A percentile compares a stretch with the other conserved stretches of the same genome.
Conservation (phyloP, 2,329 filamentous ascomycete genomes). For the Fusarium penzigii region DNA sequence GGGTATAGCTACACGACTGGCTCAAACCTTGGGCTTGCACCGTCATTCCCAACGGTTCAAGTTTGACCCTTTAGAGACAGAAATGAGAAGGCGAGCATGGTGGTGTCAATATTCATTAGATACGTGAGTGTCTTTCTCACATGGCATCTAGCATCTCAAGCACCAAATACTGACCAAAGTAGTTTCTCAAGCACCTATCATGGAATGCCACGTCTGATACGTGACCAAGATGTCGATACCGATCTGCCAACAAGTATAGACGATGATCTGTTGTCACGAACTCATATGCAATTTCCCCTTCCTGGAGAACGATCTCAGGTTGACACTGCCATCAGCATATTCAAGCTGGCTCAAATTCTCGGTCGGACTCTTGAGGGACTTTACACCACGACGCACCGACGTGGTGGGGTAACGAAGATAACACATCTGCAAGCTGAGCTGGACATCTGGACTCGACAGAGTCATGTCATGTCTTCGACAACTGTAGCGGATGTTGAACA, state of each 20-base stretch:
- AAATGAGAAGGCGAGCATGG: conserved; percentile 26
- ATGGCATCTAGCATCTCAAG: neutral
- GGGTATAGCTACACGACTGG: conserved; percentile 25
- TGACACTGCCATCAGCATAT: conserved; percentile 23
- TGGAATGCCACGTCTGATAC: conserved; percentile 29
- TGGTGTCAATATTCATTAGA: conserved; percentile 31
- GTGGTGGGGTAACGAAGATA: conserved; percentile 27
- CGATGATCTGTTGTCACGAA: conserved; percentile 24
- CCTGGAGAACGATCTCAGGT: conserved; percentile 28
- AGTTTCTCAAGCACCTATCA: conserved; percentile 29
- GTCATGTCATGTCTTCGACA: too few species aligned
- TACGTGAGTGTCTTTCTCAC: conserved; percentile 9
- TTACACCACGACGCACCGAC: conserved; percentile 27
- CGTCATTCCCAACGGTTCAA: conserved; percentile 29
- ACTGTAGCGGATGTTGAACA: too few species aligned
- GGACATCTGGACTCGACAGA: too few species aligned
- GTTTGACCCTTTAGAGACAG: conserved; percentile 28
- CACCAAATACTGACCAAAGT: neutral
- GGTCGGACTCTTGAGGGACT: conserved; percentile 24
- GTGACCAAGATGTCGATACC: conserved; percentile 29
- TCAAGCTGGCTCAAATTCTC: conserved; percentile 27
- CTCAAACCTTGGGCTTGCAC: conserved; percentile 27
- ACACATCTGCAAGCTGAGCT: conserved; percentile 25
- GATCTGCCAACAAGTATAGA: conserved; percentile 27
- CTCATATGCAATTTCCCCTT: conserved; percentile 25